Percentiles rank a stretch among this genome's conserved stretches.
Conservation (phyloP, 441 rosid genomes). For the Macaranga tanarius region DNA sequence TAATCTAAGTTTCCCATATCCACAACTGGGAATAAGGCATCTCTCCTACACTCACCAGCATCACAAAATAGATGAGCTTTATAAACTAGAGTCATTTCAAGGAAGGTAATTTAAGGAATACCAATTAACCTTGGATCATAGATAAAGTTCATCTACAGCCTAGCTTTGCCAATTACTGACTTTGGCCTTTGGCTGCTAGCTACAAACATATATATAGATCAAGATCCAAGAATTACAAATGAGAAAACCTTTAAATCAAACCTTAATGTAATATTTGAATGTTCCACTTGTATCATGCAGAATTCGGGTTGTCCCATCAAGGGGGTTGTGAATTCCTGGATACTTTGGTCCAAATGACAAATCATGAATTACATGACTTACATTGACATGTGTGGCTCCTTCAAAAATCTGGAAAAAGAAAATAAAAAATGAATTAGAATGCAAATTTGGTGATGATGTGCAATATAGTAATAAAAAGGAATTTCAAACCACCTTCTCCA, state of each 20-base stretch:
- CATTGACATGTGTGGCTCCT: conserved; percentile 73
- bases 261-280: conserved; percentile 95
- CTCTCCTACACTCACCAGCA: background rate
- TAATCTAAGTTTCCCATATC: background rate
- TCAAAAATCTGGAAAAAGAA: conserved; percentile 65
- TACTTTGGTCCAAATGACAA: conserved; percentile 93
- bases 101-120: too few species aligned
- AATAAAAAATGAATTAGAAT: background rate
- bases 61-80: too few species aligned
- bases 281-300: conserved; percentile 79
- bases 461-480: background rate
- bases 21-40: background rate
- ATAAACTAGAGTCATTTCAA: background rate
- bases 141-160: background rate
- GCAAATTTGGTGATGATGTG: background rate
- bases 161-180: background rate
- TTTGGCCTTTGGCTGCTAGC: background rate
- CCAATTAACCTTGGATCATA: background rate
- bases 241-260: conserved; percentile 27
- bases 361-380: conserved; percentile 82
- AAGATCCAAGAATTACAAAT: background rate
- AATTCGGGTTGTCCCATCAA: conserved; percentile 66
- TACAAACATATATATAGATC: background rate
- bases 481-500: background rate
- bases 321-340: conserved; percentile 87